Conservation (phyloP, 2,329 filamentous ascomycete species). For the Conoideocrella luteorostrata region DNA sequence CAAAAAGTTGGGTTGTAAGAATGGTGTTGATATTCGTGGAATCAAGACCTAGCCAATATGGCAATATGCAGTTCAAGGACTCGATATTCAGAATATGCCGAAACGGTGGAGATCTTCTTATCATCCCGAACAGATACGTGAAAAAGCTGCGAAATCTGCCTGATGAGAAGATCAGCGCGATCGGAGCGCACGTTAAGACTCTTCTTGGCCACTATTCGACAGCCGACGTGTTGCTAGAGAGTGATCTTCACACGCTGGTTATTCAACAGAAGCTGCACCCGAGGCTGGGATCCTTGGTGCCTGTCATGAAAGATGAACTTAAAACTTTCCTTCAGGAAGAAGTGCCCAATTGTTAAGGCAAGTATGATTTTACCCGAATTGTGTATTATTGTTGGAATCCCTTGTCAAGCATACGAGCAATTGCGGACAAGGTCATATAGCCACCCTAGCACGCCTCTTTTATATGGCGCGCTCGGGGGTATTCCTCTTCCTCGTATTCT, state of each 20-base stretch:
- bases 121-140: constrained; percentile 5
- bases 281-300: neutral
- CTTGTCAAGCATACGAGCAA: too few species aligned
- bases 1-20: neutral
- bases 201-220: neutral
- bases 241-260: constrained; percentile 2
- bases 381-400: too few species aligned
- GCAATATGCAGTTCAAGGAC: neutral
- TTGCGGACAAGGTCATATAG: too few species aligned
- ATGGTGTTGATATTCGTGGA: neutral
- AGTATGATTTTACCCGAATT: too few species aligned
- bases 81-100: constrained; percentile 2
- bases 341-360: constrained; percentile 2
- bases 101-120: constrained; percentile 1
- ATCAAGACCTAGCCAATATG: too few species aligned
- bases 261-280: constrained; percentile 7
- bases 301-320: constrained; percentile 6
- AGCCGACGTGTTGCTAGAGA: neutral
- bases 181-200: constrained; percentile 1
- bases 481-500: too few species aligned
- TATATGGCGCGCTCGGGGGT: too few species aligned
- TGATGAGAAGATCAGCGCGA: neutral
- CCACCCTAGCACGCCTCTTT: too few species aligned
- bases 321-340: constrained; percentile 2
- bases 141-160: constrained; percentile 7